These are phyloP conservation scores for Suillus brevipes DNA, from an alignment of 768 basidiomycete species.

Conservation along the genomic window DNA sequence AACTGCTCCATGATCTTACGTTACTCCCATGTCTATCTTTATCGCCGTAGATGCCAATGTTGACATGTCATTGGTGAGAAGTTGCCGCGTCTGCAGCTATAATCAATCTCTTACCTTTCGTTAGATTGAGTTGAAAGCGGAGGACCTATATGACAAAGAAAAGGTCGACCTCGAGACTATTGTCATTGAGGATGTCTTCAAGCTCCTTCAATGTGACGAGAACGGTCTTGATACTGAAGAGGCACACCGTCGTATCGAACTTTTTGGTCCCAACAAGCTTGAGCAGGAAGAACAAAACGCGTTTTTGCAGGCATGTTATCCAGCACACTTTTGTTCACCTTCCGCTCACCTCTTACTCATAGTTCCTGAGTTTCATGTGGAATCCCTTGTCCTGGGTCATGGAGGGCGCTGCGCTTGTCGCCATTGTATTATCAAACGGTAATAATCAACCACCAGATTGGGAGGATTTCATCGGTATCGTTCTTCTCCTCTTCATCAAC, in stretches of 20 bases:
- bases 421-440: constrained; percentile 96
- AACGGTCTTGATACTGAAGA: constrained; percentile 76
- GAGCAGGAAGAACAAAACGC: constrained; percentile 89
- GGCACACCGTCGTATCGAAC: constrained; percentile 77
- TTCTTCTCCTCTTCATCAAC: constrained; percentile 90
- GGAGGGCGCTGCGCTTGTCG: constrained; percentile 94
- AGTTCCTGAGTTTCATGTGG: constrained; percentile 99
- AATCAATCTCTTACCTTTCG: not conserved
- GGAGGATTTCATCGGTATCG: constrained; percentile 97
- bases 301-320: constrained; percentile 70
- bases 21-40: constrained; percentile 6
- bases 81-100: constrained; percentile 9
- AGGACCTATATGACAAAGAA: constrained; percentile 96
- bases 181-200: constrained; percentile 95
- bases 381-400: constrained; percentile 99
- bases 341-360: not conserved
- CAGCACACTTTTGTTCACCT: not conserved
- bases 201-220: constrained; percentile 87
- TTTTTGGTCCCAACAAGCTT: constrained; percentile 96
- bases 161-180: constrained; percentile 99
- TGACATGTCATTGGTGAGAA: constrained; percentile 74
- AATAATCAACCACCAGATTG: constrained; percentile 85
- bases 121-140: constrained; percentile 87
- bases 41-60: constrained; percentile 71
- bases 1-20: not conserved